Base-by-base conservation (phyloP, 495 filamentous ascomycete genomes). In the Daldinia loculata region DNA sequence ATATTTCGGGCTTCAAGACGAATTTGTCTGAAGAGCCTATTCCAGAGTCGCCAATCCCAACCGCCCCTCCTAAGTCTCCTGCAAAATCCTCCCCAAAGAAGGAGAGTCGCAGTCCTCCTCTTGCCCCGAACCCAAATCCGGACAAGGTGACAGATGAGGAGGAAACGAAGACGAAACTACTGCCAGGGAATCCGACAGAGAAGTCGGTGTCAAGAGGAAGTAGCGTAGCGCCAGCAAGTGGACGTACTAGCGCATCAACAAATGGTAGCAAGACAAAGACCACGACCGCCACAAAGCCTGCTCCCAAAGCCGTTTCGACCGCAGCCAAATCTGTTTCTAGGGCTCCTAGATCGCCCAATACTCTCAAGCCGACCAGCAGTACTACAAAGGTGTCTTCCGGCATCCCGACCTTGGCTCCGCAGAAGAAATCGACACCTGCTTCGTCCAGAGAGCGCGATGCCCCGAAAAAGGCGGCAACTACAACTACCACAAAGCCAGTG, bases 301-400 rank as follows among this genome's bases (percentile, higher is more conserved):
- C 76, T 12, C 50, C 79, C 27, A 80, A 75, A 36, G 61, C 78
- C 41, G 48, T 71, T 50, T 62, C 76, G 5, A 72, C 80, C n/a
- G 61, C 78, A 22, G 64, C 72, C 41, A 84, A 82, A 65, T 64
- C 82, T 8, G 70, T 76, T 7, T 68, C 78, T 8, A 81, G 74
- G 56, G 59, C 78, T 17, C 67, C 74, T 30, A 86, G 80, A 61
- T 80, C 81, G 0, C 81, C 82, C 4, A 75, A 73, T 5, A 69
- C 63, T 15, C 48, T 56, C 41, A 82, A 78, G 55, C 67, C 74
- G 3, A 71, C 78, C 4, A 80, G 51, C 30, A 81, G 63, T 51
- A 72, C 77, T 19, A 66, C 70, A 8, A 65, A 67, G 27, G 41
- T 69, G n/a, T 64, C 77, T 19, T 59, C 73, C 12, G 71, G 70